Percentiles rank a stretch among this genome's conserved stretches.
Evolutionary conservation across 177 flowering plant genomes (phyloP).

Genomic region (Vitis hybrid): DNA sequence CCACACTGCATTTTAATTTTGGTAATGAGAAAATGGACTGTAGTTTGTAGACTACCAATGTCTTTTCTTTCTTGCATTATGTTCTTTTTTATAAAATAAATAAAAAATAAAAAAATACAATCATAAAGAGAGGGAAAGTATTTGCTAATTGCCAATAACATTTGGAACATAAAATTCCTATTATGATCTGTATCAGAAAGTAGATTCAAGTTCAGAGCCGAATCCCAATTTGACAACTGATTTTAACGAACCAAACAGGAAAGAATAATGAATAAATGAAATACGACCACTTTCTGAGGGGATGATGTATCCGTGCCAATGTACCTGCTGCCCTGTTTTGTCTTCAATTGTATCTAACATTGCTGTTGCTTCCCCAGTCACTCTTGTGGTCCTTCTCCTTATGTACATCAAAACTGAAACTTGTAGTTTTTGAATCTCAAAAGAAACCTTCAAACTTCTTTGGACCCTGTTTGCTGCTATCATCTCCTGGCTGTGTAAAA

Average conservation of each 20-base stretch:
- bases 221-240: slow-evolving; percentile 5
- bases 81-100: too few species aligned
- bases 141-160: neutral
- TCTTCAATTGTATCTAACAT: neutral
- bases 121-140: too few species aligned
- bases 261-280: slow-evolving; percentile 20
- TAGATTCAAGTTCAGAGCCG: slow-evolving; percentile 7
- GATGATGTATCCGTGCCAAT: neutral
- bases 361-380: slow-evolving; percentile 4
- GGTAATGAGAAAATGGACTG: too few species aligned
- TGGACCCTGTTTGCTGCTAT: slow-evolving; percentile 4
- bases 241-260: neutral
- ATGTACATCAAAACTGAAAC: slow-evolving; percentile 1
- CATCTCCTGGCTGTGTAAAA: slow-evolving; percentile 1
- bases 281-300: slow-evolving; percentile 2
- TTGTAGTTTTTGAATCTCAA: neutral
- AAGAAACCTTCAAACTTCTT: neutral
- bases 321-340: neutral
- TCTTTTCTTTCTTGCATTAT: too few species aligned
- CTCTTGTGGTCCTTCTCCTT: neutral
- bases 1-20: too few species aligned
- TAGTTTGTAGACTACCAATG: too few species aligned
- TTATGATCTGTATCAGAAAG: slow-evolving; percentile 2
- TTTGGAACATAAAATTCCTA: neutral
- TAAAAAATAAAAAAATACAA: too few species aligned